These are phyloP conservation scores for Tetrahymena malaccensis DNA, from an alignment of 73 alveolate genomes.

Conservation along the genomic window DNA sequence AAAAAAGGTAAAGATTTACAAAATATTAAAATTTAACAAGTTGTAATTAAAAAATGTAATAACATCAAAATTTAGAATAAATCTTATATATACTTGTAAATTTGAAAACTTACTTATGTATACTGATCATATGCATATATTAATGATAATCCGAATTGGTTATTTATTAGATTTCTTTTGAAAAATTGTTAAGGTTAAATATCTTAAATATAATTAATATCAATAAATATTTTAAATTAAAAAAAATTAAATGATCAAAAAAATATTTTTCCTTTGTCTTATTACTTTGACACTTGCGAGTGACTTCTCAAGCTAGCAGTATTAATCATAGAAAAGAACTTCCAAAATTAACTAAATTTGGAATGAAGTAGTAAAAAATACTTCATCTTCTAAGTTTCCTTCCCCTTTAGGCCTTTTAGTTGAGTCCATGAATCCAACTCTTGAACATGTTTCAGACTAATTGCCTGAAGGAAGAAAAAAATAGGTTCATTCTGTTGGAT, in stretches of 20 bases:
- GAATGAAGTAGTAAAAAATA: not conserved
- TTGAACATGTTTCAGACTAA: not conserved
- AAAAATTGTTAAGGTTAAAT: not conserved
- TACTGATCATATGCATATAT: no score
- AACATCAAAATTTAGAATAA: no score
- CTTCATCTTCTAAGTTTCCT: not conserved
- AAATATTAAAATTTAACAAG: no score
- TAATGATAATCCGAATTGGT: no score
- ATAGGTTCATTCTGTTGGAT: constrained; percentile 35
- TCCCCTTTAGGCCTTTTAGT: constrained; percentile 1
- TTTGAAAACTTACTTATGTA: no score
- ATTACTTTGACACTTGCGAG: not conserved
- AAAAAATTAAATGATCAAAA: not conserved
- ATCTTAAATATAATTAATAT: not conserved
- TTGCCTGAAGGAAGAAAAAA: constrained; percentile 27
- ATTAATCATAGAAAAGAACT: not conserved
- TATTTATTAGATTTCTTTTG: not conserved
- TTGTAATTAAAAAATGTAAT: no score
- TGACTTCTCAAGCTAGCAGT: not conserved
- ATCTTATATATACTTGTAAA: no score
- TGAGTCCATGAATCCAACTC: constrained; percentile 27
- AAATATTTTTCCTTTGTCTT: not conserved
- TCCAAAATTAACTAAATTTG: not conserved
- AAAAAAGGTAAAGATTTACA: no score
- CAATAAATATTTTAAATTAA: not conserved